These are phyloP conservation scores for Gracilaria vermiculophylla DNA, from an alignment of 23 red algal genomes.

Conservation along the genomic window DNA sequence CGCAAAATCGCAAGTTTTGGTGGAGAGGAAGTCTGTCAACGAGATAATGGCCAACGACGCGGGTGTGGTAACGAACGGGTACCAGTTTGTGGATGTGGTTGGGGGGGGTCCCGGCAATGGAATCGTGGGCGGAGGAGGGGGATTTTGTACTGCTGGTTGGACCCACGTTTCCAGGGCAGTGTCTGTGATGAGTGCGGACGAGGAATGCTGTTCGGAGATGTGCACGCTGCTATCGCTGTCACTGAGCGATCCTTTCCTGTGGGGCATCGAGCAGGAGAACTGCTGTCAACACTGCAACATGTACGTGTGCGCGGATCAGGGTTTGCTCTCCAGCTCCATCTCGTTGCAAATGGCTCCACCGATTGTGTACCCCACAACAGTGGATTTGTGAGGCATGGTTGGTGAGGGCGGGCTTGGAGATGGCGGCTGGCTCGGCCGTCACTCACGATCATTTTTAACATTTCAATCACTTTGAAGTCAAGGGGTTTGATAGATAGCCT, in stretches of 20 bases:
- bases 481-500: too few species aligned
- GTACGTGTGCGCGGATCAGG: neutral
- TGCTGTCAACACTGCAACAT: neutral
- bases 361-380: neutral
- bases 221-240: neutral
- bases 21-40: neutral
- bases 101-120: neutral
- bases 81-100: neutral
- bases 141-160: neutral
- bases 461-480: too few species aligned
- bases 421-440: too few species aligned
- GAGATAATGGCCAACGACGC: neutral
- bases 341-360: neutral
- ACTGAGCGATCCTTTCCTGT: neutral
- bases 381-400: neutral
- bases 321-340: neutral
- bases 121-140: neutral
- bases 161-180: neutral
- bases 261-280: constrained; percentile 7
- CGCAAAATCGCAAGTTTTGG: neutral
- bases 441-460: too few species aligned
- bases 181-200: neutral
- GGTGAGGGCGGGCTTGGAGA: too few species aligned
- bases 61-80: neutral
- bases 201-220: neutral